These are phyloP conservation scores for Camelina hispida DNA, from an alignment of 345 rosid genomes.

Conservation along the genomic window DNA sequence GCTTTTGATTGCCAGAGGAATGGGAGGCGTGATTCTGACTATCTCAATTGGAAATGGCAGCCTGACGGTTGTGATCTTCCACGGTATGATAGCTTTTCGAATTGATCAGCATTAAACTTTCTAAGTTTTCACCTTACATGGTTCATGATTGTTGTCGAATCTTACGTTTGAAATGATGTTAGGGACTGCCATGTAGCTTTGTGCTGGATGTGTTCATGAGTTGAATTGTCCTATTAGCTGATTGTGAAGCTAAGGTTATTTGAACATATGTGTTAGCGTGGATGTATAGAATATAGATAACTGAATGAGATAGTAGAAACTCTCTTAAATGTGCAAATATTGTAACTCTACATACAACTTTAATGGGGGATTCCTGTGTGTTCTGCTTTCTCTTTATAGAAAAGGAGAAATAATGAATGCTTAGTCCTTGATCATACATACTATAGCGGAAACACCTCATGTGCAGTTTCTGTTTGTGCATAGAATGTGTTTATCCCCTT, in stretches of 20 bases:
- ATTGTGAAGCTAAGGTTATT: slow-evolving; percentile 7
- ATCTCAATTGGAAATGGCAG: slow-evolving; percentile 88
- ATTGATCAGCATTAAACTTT: not conserved
- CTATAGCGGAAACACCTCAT: not conserved
- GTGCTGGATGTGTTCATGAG: not conserved
- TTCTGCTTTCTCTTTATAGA: slow-evolving; percentile 3
- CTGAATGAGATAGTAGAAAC: too few species aligned
- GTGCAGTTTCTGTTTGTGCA: not conserved
- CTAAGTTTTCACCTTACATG: not conserved
- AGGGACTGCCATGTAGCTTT: slow-evolving; percentile 2
- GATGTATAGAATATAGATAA: too few species aligned
- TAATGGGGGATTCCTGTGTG: not conserved
- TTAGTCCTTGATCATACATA: not conserved
- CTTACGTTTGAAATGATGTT: not conserved
- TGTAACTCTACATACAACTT: too few species aligned
- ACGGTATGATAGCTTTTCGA: slow-evolving; percentile 28
- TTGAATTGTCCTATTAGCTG: not conserved
- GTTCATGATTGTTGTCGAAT: not conserved
- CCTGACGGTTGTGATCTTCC: slow-evolving; percentile 94
- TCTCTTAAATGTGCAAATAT: too few species aligned
- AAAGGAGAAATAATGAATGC: not conserved
- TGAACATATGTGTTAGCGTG: not conserved
- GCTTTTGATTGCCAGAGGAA: slow-evolving; percentile 87
- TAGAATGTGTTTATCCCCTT: too few species aligned
- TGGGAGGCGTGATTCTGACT: slow-evolving; percentile 75